Conservation (phyloP, 768 basidiomycete species). For the Boletus fagicola region DNA sequence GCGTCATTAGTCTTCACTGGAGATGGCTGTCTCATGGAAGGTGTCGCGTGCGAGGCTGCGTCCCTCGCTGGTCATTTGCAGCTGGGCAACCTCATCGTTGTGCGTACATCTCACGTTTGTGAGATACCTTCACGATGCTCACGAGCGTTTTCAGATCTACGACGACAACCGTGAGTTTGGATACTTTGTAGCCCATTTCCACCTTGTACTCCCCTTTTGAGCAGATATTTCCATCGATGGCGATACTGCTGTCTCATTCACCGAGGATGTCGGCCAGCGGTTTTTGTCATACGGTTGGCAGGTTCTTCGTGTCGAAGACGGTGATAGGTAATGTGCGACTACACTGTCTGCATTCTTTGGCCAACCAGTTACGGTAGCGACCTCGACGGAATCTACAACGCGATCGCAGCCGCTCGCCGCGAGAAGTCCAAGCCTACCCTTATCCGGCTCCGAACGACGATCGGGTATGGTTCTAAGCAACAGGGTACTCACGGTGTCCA, state of each 20-base stretch:
- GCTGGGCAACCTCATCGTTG: conserved; percentile 89
- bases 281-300: conserved; percentile 95
- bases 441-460: conserved; percentile 83
- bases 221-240: conserved; percentile 96
- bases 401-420: conserved; percentile 74
- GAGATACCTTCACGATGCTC: conserved; percentile 14
- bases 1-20: conserved; percentile 71
- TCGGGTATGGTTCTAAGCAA: conserved; percentile 90
- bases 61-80: conserved; percentile 92
- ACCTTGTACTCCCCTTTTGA: conserved; percentile 8
- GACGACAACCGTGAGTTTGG: conserved; percentile 85
- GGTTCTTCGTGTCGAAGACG: conserved; percentile 78
- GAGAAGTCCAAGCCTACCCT: conserved; percentile 84
- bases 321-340: conserved; percentile 56
- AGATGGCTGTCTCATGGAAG: conserved; percentile 97
- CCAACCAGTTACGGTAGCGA: conserved; percentile 50
- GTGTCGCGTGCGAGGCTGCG: conserved; percentile 89
- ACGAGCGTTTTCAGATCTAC: conserved; percentile 58
- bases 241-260: conserved; percentile 88
- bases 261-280: conserved; percentile 86
- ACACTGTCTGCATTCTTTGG: not conserved
- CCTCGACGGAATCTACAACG: conserved; percentile 69
- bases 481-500: conserved; percentile 95
- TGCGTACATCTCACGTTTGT: conserved; percentile 40
- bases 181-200: not conserved